Evolutionary conservation across 2,329 filamentous ascomycete genomes (phyloP).

Genomic region (Dactylellina haptotyla): DNA sequence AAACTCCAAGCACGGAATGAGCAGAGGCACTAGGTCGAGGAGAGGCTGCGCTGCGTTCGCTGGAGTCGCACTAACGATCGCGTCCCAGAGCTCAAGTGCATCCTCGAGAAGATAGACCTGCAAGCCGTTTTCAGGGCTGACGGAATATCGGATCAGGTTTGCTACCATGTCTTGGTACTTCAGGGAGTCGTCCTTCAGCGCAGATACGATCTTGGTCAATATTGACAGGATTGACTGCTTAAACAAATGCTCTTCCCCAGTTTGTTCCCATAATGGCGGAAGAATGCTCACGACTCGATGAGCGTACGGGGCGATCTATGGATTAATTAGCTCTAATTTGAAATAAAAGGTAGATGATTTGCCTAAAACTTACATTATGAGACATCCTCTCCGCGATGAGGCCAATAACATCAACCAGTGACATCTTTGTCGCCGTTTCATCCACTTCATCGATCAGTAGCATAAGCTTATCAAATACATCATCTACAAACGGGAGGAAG

Average conservation of each 20-base stretch:
- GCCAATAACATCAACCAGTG: slow-evolving; percentile 85
- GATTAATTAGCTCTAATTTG: background rate
- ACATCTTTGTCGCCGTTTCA: slow-evolving; percentile 87
- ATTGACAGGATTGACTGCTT: slow-evolving; percentile 93
- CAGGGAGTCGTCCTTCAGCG: slow-evolving; percentile 80
- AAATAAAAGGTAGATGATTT: slow-evolving; percentile 62
- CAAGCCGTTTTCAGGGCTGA: slow-evolving; percentile 77
- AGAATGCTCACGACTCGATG: slow-evolving; percentile 84
- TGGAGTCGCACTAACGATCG: slow-evolving; percentile 74
- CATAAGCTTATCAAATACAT: slow-evolving; percentile 78
- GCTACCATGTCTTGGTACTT: slow-evolving; percentile 82
- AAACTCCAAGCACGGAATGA: slow-evolving; percentile 75
- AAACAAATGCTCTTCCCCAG: slow-evolving; percentile 87
- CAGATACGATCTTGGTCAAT: slow-evolving; percentile 82
- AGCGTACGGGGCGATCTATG: slow-evolving; percentile 69
- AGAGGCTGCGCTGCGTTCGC: slow-evolving; percentile 71
- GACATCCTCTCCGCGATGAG: slow-evolving; percentile 84
- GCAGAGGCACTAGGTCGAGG: slow-evolving; percentile 71
- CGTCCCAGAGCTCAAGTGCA: slow-evolving; percentile 86
- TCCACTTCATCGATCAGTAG: slow-evolving; percentile 81
- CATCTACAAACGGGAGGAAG: slow-evolving; percentile 80
- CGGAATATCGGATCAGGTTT: slow-evolving; percentile 81
- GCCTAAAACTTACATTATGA: slow-evolving; percentile 69
- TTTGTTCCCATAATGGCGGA: slow-evolving; percentile 83
- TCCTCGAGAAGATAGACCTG: slow-evolving; percentile 89